phyloP scores from a whole-genome alignment of 306 rosid genomes.

The Rubus idaeus region DNA sequence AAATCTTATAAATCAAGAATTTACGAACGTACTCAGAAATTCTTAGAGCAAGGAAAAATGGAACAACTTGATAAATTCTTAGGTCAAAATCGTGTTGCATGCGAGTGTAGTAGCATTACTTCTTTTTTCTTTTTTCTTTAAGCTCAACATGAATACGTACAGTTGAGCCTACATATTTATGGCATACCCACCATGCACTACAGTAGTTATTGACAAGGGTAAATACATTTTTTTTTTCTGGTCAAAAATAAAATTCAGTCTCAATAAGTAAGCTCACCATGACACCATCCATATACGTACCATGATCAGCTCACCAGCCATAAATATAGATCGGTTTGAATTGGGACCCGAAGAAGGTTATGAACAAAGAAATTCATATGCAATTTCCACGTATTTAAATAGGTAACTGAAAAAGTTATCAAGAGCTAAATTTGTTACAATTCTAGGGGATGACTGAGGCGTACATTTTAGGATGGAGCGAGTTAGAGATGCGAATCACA shows the following conservation, averaged over 20 bases:
- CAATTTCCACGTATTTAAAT: background rate
- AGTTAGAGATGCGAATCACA: background rate
- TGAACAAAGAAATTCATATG: background rate
- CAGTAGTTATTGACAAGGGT: background rate
- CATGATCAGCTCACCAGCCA: background rate
- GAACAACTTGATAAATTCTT: too few species aligned
- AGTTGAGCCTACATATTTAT: slow-evolving; percentile 13
- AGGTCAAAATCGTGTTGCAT: too few species aligned
- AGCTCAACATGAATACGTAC: background rate
- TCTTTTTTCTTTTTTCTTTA: background rate
- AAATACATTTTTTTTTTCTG: background rate
- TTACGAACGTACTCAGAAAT: background rate
- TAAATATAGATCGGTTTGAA: background rate
- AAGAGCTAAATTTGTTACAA: background rate
- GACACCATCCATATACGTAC: background rate
- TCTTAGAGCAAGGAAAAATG: background rate
- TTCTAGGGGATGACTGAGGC: too few species aligned
- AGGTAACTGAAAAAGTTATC: background rate
- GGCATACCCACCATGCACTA: background rate
- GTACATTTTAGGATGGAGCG: too few species aligned
- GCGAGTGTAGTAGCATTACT: too few species aligned
- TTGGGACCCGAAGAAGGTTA: background rate
- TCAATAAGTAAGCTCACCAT: background rate
- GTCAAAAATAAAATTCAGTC: background rate
- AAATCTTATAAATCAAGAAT: background rate